Conservation (phyloP, 129 eudicot genomes). For the Lactuca saligna region DNA sequence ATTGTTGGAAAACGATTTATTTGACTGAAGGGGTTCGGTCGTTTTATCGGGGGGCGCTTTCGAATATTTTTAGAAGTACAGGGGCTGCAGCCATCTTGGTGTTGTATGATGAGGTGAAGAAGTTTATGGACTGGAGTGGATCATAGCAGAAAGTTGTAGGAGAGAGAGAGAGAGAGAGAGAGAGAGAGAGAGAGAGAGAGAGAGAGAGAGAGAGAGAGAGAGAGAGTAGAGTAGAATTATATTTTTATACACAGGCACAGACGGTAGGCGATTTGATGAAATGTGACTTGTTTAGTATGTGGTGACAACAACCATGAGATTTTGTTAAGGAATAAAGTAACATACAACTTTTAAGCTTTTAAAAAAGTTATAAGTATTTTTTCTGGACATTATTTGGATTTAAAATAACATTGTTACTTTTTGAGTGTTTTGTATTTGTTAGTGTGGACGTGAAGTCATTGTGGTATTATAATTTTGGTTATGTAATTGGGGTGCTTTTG, state of each 20-base stretch:
- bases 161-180: constrained; percentile 3
- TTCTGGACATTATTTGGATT: not conserved
- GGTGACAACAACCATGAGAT: constrained; percentile 10
- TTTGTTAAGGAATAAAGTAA: constrained; percentile 24
- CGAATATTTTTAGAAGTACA: constrained; percentile 92
- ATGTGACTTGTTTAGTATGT: constrained; percentile 20
- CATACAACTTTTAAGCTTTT: not conserved
- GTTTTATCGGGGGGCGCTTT: constrained; percentile 93
- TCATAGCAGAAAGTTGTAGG: constrained; percentile 39
- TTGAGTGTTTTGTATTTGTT: not conserved
- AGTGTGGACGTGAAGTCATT: constrained; percentile 30
- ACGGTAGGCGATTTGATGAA: constrained; percentile 19
- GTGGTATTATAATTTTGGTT: constrained; percentile 7
- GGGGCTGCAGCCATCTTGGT: constrained; percentile 98
- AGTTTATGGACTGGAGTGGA: constrained; percentile 78
- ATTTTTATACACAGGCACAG: not conserved
- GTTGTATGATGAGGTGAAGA: constrained; percentile 90
- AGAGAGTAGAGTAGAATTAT: constrained; percentile 24
- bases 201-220: constrained; percentile 10
- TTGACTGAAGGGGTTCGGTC: constrained; percentile 63
- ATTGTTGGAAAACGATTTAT: constrained; percentile 84
- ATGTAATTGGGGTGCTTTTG: constrained; percentile 28
- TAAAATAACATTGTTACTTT: not conserved
- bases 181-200: constrained; percentile 24
- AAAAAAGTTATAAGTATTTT: not conserved